Conservation (phyloP, 2,329 filamentous ascomycete species). For the Curvularia lunata region DNA sequence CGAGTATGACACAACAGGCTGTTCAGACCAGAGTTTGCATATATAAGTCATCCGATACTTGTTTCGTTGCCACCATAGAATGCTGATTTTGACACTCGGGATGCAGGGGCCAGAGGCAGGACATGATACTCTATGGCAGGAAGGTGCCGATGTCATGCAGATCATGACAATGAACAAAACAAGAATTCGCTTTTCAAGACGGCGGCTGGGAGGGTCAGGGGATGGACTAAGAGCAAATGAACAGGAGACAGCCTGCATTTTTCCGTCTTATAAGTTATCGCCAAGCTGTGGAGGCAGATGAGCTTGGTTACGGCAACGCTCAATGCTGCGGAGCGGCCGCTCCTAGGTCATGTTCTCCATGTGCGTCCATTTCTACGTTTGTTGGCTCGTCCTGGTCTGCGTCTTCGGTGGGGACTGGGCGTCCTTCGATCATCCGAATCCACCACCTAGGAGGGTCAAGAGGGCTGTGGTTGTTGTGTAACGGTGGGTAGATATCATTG, state of each 20-base stretch:
- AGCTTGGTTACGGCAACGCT: not conserved
- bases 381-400: slow-evolving; percentile 15
- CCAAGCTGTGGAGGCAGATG: slow-evolving; percentile 28
- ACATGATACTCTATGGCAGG: not conserved
- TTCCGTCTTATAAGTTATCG: slow-evolving; percentile 28
- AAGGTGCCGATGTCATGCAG: not conserved
- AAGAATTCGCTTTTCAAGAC: not conserved
- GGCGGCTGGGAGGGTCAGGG: not conserved
- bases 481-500: slow-evolving; percentile 90
- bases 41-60: not conserved
- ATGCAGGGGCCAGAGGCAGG: not conserved
- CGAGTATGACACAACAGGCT: not conserved
- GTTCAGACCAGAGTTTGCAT: not conserved
- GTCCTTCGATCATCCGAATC: slow-evolving; percentile 77
- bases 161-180: slow-evolving; percentile 7
- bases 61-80: not conserved
- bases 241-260: slow-evolving; percentile 33
- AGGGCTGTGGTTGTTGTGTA: slow-evolving; percentile 83
- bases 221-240: slow-evolving; percentile 1
- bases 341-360: slow-evolving; percentile 14
- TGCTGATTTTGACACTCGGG: not conserved
- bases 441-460: slow-evolving; percentile 91
- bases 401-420: slow-evolving; percentile 32
- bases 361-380: slow-evolving; percentile 4
- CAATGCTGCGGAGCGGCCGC: slow-evolving; percentile 25